These are phyloP conservation scores for Mucor racemosus DNA, from an alignment of 371 early-diverging fungal genomes.

Conservation along the genomic window DNA sequence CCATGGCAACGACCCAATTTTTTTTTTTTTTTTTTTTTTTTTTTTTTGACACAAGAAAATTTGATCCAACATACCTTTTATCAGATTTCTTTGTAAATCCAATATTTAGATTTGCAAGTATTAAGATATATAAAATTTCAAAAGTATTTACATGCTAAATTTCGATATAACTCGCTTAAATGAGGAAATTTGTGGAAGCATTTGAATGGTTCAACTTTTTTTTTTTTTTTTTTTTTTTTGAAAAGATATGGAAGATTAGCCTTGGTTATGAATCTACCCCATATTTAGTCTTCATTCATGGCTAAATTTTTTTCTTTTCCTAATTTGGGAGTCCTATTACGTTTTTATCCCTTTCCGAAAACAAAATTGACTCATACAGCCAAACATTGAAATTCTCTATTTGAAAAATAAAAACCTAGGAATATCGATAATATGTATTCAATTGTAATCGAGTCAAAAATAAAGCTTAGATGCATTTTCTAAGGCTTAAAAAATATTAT, in stretches of 20 bases:
- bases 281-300: background rate
- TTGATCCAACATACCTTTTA: too few species aligned
- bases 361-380: constrained; percentile 2
- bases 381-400: background rate
- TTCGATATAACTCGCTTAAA: background rate
- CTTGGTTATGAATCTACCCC: background rate
- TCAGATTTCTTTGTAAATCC: background rate
- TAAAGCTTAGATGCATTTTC: background rate
- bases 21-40: too few species aligned
- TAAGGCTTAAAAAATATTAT: background rate
- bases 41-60: too few species aligned
- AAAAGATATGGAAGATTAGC: background rate
- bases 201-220: background rate
- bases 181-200: background rate
- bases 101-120: background rate
- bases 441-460: background rate
- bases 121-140: too few species aligned
- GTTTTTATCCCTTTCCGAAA: constrained; percentile 9
- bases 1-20: background rate
- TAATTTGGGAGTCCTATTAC: background rate
- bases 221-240: background rate
- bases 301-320: constrained; percentile 2
- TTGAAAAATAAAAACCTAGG: background rate
- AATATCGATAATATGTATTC: background rate
- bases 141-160: background rate